Evolutionary conservation across 2,329 filamentous ascomycete species (phyloP).

Genomic region (Fusarium musae): DNA sequence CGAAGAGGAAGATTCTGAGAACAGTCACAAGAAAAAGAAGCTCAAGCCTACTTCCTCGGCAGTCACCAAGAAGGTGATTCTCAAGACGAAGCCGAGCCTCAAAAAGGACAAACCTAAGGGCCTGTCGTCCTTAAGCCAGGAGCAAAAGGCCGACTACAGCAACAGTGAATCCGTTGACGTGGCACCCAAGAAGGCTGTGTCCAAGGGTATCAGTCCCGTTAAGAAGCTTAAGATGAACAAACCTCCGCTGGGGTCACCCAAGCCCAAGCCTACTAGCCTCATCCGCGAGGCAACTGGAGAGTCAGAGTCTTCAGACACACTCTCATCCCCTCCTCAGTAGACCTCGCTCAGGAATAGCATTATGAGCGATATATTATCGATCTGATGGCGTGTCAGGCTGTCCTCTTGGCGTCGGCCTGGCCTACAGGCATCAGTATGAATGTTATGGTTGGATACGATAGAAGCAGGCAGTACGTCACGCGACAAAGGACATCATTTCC

Average conservation of each 20-base stretch:
- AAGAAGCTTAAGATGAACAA: conserved; percentile 58
- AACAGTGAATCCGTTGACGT: conserved; percentile 46
- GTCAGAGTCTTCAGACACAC: conserved; percentile 66
- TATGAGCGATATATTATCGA: not conserved
- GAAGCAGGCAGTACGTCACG: conserved; percentile 35
- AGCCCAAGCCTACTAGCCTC: conserved; percentile 55
- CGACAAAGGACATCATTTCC: conserved; percentile 21
- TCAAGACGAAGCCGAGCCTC: conserved; percentile 62
- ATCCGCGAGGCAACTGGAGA: conserved; percentile 61
- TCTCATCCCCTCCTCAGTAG: conserved; percentile 62
- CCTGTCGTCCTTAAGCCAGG: conserved; percentile 61
- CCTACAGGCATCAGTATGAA: conserved; percentile 3
- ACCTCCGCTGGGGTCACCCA: conserved; percentile 60
- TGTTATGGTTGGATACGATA: conserved; percentile 44
- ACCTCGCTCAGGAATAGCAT: not conserved
- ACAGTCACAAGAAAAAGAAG: conserved; percentile 68
- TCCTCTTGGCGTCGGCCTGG: not conserved
- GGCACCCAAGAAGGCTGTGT: conserved; percentile 50
- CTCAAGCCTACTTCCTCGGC: conserved; percentile 55
- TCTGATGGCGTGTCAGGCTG: not conserved
- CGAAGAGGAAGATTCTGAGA: conserved; percentile 64
- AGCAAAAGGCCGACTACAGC: conserved; percentile 54
- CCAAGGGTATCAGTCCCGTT: conserved; percentile 53
- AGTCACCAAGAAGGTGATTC: conserved; percentile 64
- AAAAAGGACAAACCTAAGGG: conserved; percentile 68